phyloP scores from a whole-genome alignment of 1,139 yeast species.

The Hansenula lynferdii region DNA sequence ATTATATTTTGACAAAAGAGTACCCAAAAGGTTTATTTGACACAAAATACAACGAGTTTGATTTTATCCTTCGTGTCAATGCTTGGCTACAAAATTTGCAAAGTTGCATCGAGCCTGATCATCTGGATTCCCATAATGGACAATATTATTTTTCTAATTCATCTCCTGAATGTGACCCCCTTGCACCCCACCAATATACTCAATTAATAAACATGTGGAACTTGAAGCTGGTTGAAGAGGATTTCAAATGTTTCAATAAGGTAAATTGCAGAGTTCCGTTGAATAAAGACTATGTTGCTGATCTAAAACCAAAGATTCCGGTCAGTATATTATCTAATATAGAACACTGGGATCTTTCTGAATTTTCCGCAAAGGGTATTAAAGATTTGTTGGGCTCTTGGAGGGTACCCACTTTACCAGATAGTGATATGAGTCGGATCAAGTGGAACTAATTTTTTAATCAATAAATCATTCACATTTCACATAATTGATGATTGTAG shows the following conservation, averaged over 20 bases:
- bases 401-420: not conserved
- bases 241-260: not conserved
- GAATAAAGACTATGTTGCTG: not conserved
- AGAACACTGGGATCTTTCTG: not conserved
- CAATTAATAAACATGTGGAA: not conserved
- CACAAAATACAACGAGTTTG: conserved; percentile 2
- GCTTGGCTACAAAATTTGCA: not conserved
- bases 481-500: no score
- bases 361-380: not conserved
- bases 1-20: conserved; percentile 4
- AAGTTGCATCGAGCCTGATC: not conserved
- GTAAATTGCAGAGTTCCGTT: not conserved
- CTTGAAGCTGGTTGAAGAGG: not conserved
- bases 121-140: not conserved
- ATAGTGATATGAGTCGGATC: not conserved
- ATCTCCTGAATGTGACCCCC: not conserved
- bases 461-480: not conserved
- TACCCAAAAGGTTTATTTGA: conserved; percentile 3
- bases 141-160: not conserved
- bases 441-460: not conserved
- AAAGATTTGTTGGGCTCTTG: not conserved
- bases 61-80: not conserved
- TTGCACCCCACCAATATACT: not conserved
- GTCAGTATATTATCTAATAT: not conserved
- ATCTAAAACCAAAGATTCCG: not conserved